Percentiles rank a stretch among this genome's conserved stretches.
phyloP scores from a whole-genome alignment of 2,329 filamentous ascomycete genomes.

The Zymoseptoria passerinii region DNA sequence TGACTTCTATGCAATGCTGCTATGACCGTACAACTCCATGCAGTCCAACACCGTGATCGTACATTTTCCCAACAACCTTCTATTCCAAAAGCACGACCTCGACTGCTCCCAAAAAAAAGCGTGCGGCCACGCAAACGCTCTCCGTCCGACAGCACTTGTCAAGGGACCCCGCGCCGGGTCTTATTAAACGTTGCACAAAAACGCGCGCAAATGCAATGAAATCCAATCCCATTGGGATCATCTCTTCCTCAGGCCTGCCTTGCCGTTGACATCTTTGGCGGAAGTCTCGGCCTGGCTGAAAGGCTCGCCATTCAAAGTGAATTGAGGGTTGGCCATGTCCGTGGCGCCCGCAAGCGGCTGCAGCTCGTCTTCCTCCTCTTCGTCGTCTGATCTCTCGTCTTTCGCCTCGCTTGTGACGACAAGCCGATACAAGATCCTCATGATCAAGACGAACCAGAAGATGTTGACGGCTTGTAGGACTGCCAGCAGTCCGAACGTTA shows the following conservation, averaged over 20 bases:
- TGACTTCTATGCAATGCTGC: not conserved
- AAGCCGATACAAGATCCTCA: conserved; percentile 66
- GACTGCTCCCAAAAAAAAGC: not conserved
- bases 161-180: not conserved
- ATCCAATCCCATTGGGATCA: not conserved
- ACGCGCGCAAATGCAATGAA: not conserved
- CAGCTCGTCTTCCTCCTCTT: conserved; percentile 49
- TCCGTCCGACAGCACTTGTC: not conserved
- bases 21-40: not conserved
- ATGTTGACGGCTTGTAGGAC: conserved; percentile 66
- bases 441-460: conserved; percentile 73
- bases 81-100: not conserved
- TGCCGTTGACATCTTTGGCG: conserved; percentile 9
- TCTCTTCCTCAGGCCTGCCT: conserved; percentile 8
- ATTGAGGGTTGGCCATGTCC: conserved; percentile 13
- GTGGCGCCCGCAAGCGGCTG: conserved; percentile 20
- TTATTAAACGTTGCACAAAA: conserved; percentile 5
- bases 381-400: conserved; percentile 67
- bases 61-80: not conserved
- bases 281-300: conserved; percentile 11
- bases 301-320: conserved; percentile 15
- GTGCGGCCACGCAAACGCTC: not conserved
- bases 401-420: conserved; percentile 52
- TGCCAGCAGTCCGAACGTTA: conserved; percentile 57
- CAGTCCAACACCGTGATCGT: not conserved